A percentile compares a stretch with the other conserved stretches of the same genome.
Conservation (phyloP, 768 basidiomycete species). For the Hygrophoropsis aurantiaca region DNA sequence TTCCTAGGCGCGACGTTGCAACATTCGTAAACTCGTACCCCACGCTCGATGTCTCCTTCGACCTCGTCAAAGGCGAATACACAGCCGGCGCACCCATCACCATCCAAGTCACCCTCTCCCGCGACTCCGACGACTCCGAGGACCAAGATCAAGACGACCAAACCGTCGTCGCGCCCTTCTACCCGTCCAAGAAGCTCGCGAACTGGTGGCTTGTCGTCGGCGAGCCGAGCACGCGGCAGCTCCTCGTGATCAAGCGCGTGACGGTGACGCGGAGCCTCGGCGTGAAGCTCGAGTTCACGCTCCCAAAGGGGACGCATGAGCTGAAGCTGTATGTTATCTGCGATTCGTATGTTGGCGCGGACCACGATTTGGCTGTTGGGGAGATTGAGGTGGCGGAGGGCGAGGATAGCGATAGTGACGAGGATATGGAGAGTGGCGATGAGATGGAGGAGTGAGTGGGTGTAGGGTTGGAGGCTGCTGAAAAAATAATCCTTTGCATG, state of each 20-base stretch:
- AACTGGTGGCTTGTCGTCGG: constrained; percentile 99
- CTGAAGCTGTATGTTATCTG: constrained; percentile 91
- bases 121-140: constrained; percentile 82
- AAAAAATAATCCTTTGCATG: no score
- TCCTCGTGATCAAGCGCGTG: constrained; percentile 84
- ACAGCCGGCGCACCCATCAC: constrained; percentile 83
- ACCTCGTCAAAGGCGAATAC: constrained; percentile 85
- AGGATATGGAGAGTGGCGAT: constrained; percentile 66
- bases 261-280: constrained; percentile 72
- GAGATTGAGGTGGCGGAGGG: constrained; percentile 88
- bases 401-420: constrained; percentile 82
- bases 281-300: constrained; percentile 86
- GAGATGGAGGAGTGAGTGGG: constrained; percentile 53
- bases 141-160: constrained; percentile 75
- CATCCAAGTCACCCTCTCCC: constrained; percentile 74
- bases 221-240: constrained; percentile 74
- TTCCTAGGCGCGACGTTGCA: constrained; percentile 84
- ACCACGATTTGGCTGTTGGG: constrained; percentile 86
- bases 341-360: constrained; percentile 88
- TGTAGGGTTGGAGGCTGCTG: no score
- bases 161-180: constrained; percentile 89
- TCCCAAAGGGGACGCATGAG: constrained; percentile 80
- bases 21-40: constrained; percentile 96
- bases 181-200: constrained; percentile 85
- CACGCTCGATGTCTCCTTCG: constrained; percentile 87